Base-by-base conservation (phyloP, 345 rosid species). In the Leavenworthia alabamica region DNA sequence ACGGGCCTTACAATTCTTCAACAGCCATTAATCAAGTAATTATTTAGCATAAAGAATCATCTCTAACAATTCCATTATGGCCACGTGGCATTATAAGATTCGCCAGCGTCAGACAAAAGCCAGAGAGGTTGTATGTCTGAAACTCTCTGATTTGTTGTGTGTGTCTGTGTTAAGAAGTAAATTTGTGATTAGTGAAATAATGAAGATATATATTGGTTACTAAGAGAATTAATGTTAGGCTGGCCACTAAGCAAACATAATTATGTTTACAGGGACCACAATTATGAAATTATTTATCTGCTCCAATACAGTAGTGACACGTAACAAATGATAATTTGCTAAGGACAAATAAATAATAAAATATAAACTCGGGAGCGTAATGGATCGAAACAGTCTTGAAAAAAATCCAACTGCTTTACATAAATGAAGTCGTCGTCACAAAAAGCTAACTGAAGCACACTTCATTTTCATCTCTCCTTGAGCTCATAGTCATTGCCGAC, bases 241-340 rank as follows among this genome's bases (percentile, higher is more conserved):
- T 62, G 74, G 68, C 43, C 36, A 46, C 37, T 46, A 20, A 26
- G 7, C 26, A 67, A 57, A 31, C 65, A 67, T 52, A 67, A 67
- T 67, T 58, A 67, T 58, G 59, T 58, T 19, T 3, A 26, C 7
- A 40, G 65, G 65, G 72, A 41, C 72, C 72, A 58, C 72, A 59
- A 16, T 62, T 65, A 64, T 23, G 26, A 65, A 55, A 55, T 36
- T 2, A 36, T 36, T 4, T 35, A n/a, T 36, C 43, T 28, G 39
- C 39, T 64, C 60, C 43, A 64, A 52, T n/a, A 35, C 13, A 35
- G n/a, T n/a, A n/a, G 12, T 33, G n/a, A 35, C 14, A 50, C 51
- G 17, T 59, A 1, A 15, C 17, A 20, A 19, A 37, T 26, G 8
- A 14, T 11, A 16, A 40, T 27, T 37, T 37, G 28, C 27, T 7